Conservation (phyloP, 805 yeast genomes). For the Yarrowia alimentaria region DNA sequence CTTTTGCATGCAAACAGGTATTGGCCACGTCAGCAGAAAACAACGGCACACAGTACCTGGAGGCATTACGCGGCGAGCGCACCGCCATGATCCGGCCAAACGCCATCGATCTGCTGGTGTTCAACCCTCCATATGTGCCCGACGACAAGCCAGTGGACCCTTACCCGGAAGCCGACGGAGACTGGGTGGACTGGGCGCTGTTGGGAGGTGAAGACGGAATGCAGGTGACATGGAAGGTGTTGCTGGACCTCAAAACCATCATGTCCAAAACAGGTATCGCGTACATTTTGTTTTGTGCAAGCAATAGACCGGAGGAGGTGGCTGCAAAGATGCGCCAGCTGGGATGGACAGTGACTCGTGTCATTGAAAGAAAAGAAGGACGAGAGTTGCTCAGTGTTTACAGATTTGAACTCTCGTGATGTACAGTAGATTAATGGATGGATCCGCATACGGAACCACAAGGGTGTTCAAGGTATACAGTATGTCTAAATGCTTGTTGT, state of each 20-base stretch:
- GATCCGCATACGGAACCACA: too few relatives aligned
- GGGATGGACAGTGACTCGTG: constrained; percentile 55
- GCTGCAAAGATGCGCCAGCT: constrained; percentile 46
- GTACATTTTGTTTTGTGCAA: constrained; percentile 84
- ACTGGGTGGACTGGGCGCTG: constrained; percentile 87
- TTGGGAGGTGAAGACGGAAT: constrained; percentile 90
- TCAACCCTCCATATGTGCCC: constrained; percentile 98
- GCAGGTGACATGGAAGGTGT: constrained; percentile 70
- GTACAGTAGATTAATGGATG: neutral
- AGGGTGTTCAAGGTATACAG: too few relatives aligned
- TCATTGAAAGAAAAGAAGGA: constrained; percentile 79
- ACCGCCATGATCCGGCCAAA: constrained; percentile 49
- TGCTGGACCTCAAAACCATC: constrained; percentile 52
- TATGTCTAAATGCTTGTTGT: too few relatives aligned
- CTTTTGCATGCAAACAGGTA: constrained; percentile 65
- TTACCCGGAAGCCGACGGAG: constrained; percentile 66
- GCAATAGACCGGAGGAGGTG: constrained; percentile 75
- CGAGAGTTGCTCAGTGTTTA: constrained; percentile 89
- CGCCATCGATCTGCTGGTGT: constrained; percentile 68
- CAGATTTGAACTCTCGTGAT: constrained; percentile 45
- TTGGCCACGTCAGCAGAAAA: constrained; percentile 45
- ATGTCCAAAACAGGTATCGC: constrained; percentile 70
- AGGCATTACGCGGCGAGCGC: constrained; percentile 57
- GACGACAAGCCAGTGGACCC: constrained; percentile 48
- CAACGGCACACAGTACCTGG: constrained; percentile 40